phyloP scores from a whole-genome alignment of 352 stramenopile genomes.

The Phytophthora megakarya region DNA sequence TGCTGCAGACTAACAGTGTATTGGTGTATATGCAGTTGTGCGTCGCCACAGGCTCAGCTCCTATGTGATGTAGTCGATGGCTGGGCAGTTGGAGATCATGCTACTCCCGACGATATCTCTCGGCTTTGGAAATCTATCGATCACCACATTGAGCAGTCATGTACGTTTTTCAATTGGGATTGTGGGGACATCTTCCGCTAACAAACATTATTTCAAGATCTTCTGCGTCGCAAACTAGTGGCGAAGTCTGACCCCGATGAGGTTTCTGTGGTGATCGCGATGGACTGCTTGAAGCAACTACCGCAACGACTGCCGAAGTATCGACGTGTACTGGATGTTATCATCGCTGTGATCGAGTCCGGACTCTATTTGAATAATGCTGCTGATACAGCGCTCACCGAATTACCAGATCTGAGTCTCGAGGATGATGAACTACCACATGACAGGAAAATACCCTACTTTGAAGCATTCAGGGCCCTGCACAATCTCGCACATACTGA shows the following conservation, averaged over 20 bases:
- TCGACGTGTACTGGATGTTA: conserved; percentile 59
- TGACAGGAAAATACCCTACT: conserved; percentile 44
- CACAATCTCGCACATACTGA: conserved; percentile 1
- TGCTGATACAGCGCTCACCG: neutral
- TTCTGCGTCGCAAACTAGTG: conserved; percentile 61
- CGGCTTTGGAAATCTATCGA: conserved; percentile 67
- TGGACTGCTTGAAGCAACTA: conserved; percentile 77
- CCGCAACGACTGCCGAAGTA: conserved; percentile 60
- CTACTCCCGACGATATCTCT: conserved; percentile 49
- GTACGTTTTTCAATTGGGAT: conserved; percentile 32
- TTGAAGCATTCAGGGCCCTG: conserved; percentile 47
- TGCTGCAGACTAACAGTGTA: neutral
- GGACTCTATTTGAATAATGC: conserved; percentile 42
- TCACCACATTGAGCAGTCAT: conserved; percentile 72
- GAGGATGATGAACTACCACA: conserved; percentile 8
- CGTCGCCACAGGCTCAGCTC: conserved; percentile 43
- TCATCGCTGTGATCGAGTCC: conserved; percentile 55
- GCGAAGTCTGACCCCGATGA: conserved; percentile 46
- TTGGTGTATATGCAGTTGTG: conserved; percentile 9
- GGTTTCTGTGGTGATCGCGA: conserved; percentile 62
- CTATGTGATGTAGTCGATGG: conserved; percentile 71
- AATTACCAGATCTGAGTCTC: conserved; percentile 9
- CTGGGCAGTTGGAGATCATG: conserved; percentile 54
- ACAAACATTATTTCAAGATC: conserved; percentile 42
- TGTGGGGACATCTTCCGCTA: neutral